phyloP scores from a whole-genome alignment of 192 early-diverging fungal genomes.

The Umbelopsis vinacea region DNA sequence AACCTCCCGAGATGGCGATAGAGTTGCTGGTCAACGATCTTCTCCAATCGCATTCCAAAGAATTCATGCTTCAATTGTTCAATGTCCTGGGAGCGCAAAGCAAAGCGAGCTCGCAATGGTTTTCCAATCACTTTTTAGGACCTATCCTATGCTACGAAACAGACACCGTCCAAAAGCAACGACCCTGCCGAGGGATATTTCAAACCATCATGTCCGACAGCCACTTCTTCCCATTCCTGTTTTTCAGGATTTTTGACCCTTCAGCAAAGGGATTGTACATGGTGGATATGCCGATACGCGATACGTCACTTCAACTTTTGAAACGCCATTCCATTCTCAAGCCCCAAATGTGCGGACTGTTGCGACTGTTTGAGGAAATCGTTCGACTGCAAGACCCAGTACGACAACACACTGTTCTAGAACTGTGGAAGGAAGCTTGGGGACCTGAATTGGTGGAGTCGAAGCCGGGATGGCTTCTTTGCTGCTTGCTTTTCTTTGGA shows the following conservation, averaged over 20 bases:
- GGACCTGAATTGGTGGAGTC: neutral
- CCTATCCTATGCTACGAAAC: slow-evolving; percentile 3
- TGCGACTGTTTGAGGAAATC: slow-evolving; percentile 28
- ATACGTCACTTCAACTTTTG: neutral
- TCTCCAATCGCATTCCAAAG: slow-evolving; percentile 20
- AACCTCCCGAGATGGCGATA: slow-evolving; percentile 23
- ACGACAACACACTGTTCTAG: neutral
- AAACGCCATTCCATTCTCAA: slow-evolving; percentile 4
- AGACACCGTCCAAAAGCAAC: neutral
- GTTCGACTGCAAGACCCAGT: slow-evolving; percentile 3
- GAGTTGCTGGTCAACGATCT: slow-evolving; percentile 18
- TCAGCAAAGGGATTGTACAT: neutral
- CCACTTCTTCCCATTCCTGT: slow-evolving; percentile 24
- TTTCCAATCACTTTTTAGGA: slow-evolving; percentile 29
- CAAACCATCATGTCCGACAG: neutral
- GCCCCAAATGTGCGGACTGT: slow-evolving; percentile 14
- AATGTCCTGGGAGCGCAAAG: neutral
- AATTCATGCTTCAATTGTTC: slow-evolving; percentile 20
- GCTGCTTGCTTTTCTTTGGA: slow-evolving; percentile 33
- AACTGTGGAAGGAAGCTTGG: slow-evolving; percentile 26
- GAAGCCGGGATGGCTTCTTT: slow-evolving; percentile 23
- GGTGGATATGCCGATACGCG: neutral
- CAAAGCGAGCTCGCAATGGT: slow-evolving; percentile 23
- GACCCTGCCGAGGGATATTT: neutral
- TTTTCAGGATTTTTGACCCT: slow-evolving; percentile 12